phyloP scores from a whole-genome alignment of 2,329 filamentous ascomycete genomes.

The Ambrosiella cleistominuta region DNA sequence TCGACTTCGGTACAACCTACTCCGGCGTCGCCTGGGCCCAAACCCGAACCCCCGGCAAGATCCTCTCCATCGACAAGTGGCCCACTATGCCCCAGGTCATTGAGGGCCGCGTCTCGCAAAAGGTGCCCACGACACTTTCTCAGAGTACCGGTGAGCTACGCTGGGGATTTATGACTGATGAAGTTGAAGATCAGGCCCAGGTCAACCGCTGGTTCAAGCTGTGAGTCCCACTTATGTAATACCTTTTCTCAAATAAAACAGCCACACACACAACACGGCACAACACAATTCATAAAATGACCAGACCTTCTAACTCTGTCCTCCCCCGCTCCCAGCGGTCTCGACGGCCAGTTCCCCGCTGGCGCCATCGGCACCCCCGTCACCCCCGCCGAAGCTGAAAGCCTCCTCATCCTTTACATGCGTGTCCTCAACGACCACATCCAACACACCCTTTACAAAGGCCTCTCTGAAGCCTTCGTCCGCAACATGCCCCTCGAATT shows the following conservation, averaged over 20 bases:
- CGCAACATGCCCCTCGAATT: slow-evolving; percentile 31
- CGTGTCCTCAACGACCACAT: slow-evolving; percentile 32
- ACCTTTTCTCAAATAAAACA: background rate
- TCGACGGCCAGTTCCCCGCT: background rate
- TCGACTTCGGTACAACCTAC: too few species aligned
- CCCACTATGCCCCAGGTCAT: slow-evolving; percentile 22
- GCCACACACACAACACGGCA: too few species aligned
- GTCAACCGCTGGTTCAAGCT: slow-evolving; percentile 33
- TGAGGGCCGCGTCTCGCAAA: slow-evolving; percentile 25
- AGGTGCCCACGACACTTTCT: slow-evolving; percentile 32
- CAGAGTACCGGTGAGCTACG: slow-evolving; percentile 25
- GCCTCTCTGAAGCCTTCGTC: slow-evolving; percentile 26
- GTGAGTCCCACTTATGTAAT: slow-evolving; percentile 19
- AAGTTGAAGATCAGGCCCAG: slow-evolving; percentile 22
- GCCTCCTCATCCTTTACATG: slow-evolving; percentile 31
- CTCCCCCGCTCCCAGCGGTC: background rate
- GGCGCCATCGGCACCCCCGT: background rate
- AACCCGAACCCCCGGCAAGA: too few species aligned
- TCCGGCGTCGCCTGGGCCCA: too few species aligned
- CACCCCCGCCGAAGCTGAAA: slow-evolving; percentile 19
- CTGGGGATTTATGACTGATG: slow-evolving; percentile 33
- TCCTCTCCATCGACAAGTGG: slow-evolving; percentile 26
- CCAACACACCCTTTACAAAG: slow-evolving; percentile 25
- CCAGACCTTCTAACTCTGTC: background rate
- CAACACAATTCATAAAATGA: background rate